A percentile compares a stretch with the other conserved stretches of the same genome.
These are phyloP conservation scores for Quillaja saponaria DNA, from an alignment of 306 rosid species.

Conservation along the genomic window DNA sequence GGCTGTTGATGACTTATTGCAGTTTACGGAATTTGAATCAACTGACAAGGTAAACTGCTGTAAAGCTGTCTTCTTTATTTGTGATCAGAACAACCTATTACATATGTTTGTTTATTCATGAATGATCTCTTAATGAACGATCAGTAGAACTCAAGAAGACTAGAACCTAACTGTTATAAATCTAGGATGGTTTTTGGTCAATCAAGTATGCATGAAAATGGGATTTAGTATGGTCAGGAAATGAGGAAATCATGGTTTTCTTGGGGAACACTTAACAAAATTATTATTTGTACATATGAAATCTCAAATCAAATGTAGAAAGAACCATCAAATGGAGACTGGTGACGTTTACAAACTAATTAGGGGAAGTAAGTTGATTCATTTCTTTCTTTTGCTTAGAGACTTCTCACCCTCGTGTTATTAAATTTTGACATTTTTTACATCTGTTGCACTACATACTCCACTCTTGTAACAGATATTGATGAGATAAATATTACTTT, in stretches of 20 bases:
- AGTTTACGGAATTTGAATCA: slow-evolving; percentile 62
- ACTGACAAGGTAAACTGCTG: slow-evolving; percentile 57
- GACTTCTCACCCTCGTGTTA: slow-evolving; percentile 6
- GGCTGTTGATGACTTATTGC: slow-evolving; percentile 86
- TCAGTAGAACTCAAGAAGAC: no score
- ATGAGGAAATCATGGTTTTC: no score
- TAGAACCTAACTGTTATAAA: no score
- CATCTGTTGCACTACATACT: no score
- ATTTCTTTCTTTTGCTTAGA: neutral
- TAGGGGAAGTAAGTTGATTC: neutral
- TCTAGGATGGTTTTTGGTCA: no score
- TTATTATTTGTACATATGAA: no score
- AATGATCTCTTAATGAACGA: neutral
- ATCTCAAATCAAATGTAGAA: no score
- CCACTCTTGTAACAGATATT: no score
- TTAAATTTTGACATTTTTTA: neutral
- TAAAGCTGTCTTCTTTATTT: neutral
- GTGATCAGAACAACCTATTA: neutral
- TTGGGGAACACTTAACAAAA: no score
- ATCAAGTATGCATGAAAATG: no score
- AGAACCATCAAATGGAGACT: neutral
- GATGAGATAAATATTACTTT: no score
- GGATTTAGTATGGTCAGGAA: no score
- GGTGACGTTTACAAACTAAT: slow-evolving; percentile 3
- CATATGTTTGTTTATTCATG: neutral